Percentiles rank a stretch among this genome's conserved stretches.
These are phyloP conservation scores for Penicillium verhagenii DNA, from an alignment of 495 filamentous ascomycete genomes.

Conservation along the genomic window DNA sequence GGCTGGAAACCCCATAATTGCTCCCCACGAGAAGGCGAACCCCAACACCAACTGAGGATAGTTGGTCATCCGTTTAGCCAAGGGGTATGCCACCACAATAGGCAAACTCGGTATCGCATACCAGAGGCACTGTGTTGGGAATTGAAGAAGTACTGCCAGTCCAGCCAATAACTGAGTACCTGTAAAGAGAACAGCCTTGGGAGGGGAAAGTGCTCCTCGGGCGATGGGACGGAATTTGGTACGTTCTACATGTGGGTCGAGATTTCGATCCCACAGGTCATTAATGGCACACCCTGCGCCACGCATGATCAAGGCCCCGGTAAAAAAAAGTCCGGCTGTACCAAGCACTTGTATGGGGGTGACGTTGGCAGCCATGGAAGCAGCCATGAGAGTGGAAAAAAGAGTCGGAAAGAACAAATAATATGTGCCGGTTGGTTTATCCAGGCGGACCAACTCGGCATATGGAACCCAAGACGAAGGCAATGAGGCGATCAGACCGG, in stretches of 20 bases:
- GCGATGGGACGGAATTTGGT: slow-evolving; percentile 90
- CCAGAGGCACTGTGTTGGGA: slow-evolving; percentile 78
- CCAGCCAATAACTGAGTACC: slow-evolving; percentile 79
- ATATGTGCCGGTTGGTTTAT: slow-evolving; percentile 92
- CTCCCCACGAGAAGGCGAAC: slow-evolving; percentile 94
- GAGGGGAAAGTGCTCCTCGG: slow-evolving; percentile 73
- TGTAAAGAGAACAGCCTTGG: slow-evolving; percentile 75
- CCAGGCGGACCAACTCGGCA: slow-evolving; percentile 87
- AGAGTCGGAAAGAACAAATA: slow-evolving; percentile 95
- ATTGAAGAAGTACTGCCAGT: slow-evolving; percentile 78
- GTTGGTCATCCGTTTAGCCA: slow-evolving; percentile 90
- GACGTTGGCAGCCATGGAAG: slow-evolving; percentile 49
- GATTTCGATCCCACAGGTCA: slow-evolving; percentile 92
- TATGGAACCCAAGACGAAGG: slow-evolving; percentile 82
- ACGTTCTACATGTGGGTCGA: slow-evolving; percentile 86
- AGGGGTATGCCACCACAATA: slow-evolving; percentile 80
- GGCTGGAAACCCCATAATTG: slow-evolving; percentile 94
- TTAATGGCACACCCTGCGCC: slow-evolving; percentile 98
- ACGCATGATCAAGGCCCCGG: slow-evolving; percentile 90
- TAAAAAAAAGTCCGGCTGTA: slow-evolving; percentile 76
- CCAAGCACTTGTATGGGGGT: slow-evolving; percentile 62
- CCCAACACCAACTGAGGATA: slow-evolving; percentile 94
- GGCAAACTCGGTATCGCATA: slow-evolving; percentile 84
- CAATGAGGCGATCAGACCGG: slow-evolving; percentile 73
- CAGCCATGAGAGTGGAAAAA: slow-evolving; percentile 73